Conservation (phyloP, 345 rosid genomes). For the Populus euphratica region DNA sequence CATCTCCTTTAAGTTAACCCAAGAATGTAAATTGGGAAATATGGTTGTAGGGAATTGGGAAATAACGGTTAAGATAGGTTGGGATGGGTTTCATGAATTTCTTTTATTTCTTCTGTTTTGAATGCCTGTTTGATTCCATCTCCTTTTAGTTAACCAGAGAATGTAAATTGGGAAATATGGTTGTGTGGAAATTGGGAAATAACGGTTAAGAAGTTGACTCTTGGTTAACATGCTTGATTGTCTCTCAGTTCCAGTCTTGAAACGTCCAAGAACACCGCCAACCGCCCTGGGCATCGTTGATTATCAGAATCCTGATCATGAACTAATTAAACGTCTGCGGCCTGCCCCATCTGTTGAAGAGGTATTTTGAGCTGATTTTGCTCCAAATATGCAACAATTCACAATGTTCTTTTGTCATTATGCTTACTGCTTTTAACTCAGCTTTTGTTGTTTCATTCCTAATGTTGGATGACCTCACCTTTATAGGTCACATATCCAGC, state of each 20-base stretch:
- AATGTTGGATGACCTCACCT: slow-evolving; percentile 1
- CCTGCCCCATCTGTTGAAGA: slow-evolving; percentile 74
- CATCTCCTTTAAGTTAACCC: not conserved
- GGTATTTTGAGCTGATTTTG: slow-evolving; percentile 35
- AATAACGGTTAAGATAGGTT: not conserved
- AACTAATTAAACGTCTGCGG: slow-evolving; percentile 78
- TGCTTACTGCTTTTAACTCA: slow-evolving; percentile 10
- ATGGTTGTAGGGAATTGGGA: not conserved
- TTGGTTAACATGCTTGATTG: slow-evolving; percentile 11
- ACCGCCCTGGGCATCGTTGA: slow-evolving; percentile 64
- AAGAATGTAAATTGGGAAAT: not conserved
- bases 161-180: not conserved
- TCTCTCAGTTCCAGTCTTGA: slow-evolving; percentile 51
- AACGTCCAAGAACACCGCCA: slow-evolving; percentile 78
- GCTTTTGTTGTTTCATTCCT: slow-evolving; percentile 4
- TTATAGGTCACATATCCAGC: slow-evolving; percentile 67
- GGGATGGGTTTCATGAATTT: not conserved
- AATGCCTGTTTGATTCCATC: not conserved
- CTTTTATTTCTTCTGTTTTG: not conserved
- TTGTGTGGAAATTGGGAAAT: not conserved
- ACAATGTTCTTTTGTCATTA: slow-evolving; percentile 7
- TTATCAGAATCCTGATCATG: slow-evolving; percentile 79
- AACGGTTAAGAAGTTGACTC: slow-evolving; percentile 7
- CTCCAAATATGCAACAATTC: slow-evolving; percentile 2
- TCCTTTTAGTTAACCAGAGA: not conserved